Conservation (phyloP, 1,139 yeast genomes). For the Yamadazyma oceani region DNA sequence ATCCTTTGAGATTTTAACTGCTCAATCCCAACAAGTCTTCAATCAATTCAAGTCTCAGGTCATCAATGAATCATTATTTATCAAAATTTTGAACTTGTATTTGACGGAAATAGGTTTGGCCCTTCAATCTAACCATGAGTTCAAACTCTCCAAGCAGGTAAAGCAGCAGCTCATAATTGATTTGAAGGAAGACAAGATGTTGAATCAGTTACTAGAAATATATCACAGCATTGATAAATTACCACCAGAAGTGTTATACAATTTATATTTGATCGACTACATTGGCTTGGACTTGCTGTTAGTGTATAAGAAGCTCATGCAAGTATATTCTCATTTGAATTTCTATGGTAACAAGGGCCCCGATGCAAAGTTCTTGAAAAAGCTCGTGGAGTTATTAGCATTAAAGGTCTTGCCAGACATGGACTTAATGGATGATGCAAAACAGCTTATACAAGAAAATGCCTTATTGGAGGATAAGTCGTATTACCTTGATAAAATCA, state of each 20-base stretch:
- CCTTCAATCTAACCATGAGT: slow-evolving; percentile 18
- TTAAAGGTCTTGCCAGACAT: slow-evolving; percentile 38
- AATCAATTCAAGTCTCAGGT: slow-evolving; percentile 25
- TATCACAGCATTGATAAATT: slow-evolving; percentile 24
- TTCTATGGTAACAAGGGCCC: slow-evolving; percentile 1
- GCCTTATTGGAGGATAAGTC: slow-evolving; percentile 17
- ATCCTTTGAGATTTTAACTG: slow-evolving; percentile 31
- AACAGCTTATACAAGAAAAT: slow-evolving; percentile 24
- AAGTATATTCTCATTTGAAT: slow-evolving; percentile 11
- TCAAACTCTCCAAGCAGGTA: slow-evolving; percentile 18
- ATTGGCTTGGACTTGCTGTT: slow-evolving; percentile 18
- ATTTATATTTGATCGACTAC: slow-evolving; percentile 29
- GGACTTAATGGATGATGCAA: slow-evolving; percentile 30
- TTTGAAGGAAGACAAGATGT: slow-evolving; percentile 23
- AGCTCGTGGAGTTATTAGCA: slow-evolving; percentile 34
- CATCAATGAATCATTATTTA: slow-evolving; percentile 29
- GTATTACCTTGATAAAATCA: slow-evolving; percentile 17
- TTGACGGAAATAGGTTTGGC: slow-evolving; percentile 38
- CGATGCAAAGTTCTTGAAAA: slow-evolving; percentile 22
- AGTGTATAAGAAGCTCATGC: slow-evolving; percentile 11
- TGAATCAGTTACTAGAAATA: slow-evolving; percentile 21
- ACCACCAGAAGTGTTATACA: slow-evolving; percentile 37
- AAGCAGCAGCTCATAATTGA: slow-evolving; percentile 14
- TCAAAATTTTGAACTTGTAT: slow-evolving; percentile 37
- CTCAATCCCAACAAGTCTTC: slow-evolving; percentile 25